Base-by-base conservation (phyloP, 768 basidiomycete genomes). In the Gautieria morchelliformis region DNA sequence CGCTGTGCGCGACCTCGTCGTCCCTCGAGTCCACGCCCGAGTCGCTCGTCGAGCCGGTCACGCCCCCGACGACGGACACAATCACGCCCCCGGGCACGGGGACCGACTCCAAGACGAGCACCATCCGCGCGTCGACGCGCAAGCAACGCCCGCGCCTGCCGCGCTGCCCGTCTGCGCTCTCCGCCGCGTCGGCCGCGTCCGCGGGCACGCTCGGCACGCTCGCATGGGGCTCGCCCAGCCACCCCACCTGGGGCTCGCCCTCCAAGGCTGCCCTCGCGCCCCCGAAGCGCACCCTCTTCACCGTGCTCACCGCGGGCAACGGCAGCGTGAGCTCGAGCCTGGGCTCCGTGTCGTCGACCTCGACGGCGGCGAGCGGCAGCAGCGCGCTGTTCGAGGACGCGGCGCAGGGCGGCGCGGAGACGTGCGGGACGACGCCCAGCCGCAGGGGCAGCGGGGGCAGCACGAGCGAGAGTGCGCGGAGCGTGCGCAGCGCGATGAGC, bases 221-320 rank as follows among this genome's bases (percentile, higher is more conserved):
- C 27, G 5, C 27, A 2, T 56, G 55, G 42, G 55, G 55, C 11
- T 46, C 44, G 12, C 55, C 55, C 9, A n/a, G n/a, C n/a, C n/a
- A n/a, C n/a, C n/a, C n/a, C n/a, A n/a, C n/a, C n/a, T 56, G 55
- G 42, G 55, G 55, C 11, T 46, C 44, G 12, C 55, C 55, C 9
- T 46, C 27, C 20, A 56, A 56, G 32, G 55, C 55, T 5, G 5
- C 42, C 10, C 55, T 47, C 15, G 55, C 42, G 8, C 55, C 55
- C 1, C 32, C 42, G 5, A 48, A 14, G 22, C 44, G 12, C n/a
- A n/a, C n/a, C n/a, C n/a, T n/a, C n/a, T n/a, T 19, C 6, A 45
- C 27, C 6, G 9, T 35, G 42, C 17, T 17, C 10, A 20, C 12
- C 14, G 44, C 37, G 11, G 15, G 30, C n/a, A 27, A 14, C 1